These are phyloP conservation scores for Mycena indigotica DNA, from an alignment of 768 basidiomycete species.

Conservation along the genomic window DNA sequence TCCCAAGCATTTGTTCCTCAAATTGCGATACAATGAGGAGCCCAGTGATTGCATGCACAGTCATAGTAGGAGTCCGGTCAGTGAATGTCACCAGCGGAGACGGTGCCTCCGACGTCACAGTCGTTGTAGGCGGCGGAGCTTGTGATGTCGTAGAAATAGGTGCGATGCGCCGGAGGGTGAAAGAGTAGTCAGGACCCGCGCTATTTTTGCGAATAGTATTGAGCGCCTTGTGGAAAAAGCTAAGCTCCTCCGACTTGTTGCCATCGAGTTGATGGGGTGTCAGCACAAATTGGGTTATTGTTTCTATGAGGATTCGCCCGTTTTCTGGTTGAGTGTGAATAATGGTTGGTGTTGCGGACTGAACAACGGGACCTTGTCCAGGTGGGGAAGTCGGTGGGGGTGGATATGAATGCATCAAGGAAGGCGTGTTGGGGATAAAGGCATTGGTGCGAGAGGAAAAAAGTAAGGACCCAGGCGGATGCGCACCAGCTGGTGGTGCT, in stretches of 20 bases:
- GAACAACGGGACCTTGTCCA: slow-evolving; percentile 28
- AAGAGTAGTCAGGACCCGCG: slow-evolving; percentile 64
- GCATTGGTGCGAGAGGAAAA: slow-evolving; percentile 55
- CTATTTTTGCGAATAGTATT: slow-evolving; percentile 49
- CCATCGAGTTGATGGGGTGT: slow-evolving; percentile 40
- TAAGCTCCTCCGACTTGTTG: slow-evolving; percentile 36
- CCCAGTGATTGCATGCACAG: slow-evolving; percentile 59
- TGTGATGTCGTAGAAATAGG: no score
- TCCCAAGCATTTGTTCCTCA: slow-evolving; percentile 60
- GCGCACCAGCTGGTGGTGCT: slow-evolving; percentile 47
- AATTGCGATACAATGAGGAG: slow-evolving; percentile 62
- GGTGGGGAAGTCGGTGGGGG: slow-evolving; percentile 52
- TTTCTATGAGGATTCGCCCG: slow-evolving; percentile 37
- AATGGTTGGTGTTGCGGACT: slow-evolving; percentile 37
- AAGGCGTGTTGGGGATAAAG: slow-evolving; percentile 24
- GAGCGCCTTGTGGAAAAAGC: slow-evolving; percentile 54
- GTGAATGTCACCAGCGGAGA: slow-evolving; percentile 65
- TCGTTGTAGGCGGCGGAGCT: slow-evolving; percentile 23
- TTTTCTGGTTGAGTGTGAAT: slow-evolving; percentile 27
- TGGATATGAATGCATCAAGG: slow-evolving; percentile 56
- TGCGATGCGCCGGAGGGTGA: slow-evolving; percentile 49
- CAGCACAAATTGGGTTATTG: slow-evolving; percentile 54
- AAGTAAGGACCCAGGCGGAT: slow-evolving; percentile 52
- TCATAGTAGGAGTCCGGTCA: slow-evolving; percentile 70
- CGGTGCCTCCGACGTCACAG: slow-evolving; percentile 28